A percentile compares a stretch with the other conserved stretches of the same genome.
Conservation (phyloP, 106 monocot species). For the Dendrobium officinale region DNA sequence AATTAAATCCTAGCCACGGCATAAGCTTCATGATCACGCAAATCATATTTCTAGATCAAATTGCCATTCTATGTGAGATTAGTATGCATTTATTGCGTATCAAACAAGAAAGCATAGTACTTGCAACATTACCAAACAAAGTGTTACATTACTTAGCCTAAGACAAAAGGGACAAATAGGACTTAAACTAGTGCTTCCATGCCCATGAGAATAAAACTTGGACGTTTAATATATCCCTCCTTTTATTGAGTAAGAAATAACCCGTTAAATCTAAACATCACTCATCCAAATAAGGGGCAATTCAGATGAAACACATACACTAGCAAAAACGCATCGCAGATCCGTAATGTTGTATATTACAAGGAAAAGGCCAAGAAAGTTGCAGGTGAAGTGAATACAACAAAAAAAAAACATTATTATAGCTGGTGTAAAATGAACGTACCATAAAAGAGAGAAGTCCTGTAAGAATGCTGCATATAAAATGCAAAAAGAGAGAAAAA, state of each 20-base stretch:
- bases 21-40: not conserved
- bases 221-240: not conserved
- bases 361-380: not conserved
- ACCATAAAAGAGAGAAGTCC: conserved; percentile 99
- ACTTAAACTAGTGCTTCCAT: not conserved
- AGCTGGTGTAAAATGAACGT: conserved; percentile 13
- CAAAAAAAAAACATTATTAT: not conserved
- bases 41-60: not conserved
- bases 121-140: not conserved
- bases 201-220: not conserved
- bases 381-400: not conserved
- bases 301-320: not conserved
- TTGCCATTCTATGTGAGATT: not conserved
- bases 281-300: not conserved
- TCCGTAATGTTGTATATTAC: not conserved
- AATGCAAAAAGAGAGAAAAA: conserved; percentile 15
- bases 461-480: conserved; percentile 87
- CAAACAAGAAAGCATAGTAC: not conserved
- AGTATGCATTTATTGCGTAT: not conserved
- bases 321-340: not conserved
- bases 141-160: not conserved
- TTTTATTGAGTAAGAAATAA: not conserved
- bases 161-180: not conserved
- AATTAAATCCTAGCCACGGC: not conserved
- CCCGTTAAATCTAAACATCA: not conserved